Evolutionary conservation across 192 early-diverging fungal species (phyloP), one percentile per base, ranked within the genome.

Genomic region (Phlyctochytrium planicorne): DNA sequence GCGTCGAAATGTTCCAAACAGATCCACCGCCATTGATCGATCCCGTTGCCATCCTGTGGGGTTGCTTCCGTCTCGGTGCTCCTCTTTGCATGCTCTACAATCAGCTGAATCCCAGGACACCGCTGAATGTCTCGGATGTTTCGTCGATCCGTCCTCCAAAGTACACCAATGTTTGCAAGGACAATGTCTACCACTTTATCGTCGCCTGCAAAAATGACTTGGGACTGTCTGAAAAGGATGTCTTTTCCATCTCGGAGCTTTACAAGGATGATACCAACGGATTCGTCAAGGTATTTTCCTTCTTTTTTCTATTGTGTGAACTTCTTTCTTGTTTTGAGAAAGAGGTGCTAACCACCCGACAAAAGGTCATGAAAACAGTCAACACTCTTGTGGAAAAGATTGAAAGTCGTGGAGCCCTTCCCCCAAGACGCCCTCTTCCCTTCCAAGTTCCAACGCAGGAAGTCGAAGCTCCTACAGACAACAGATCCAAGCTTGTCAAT

Each of bases 231-330:
- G 85, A 93, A 71, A 47, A 64, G 31, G 89, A 94, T 59, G 73
- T 92, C 23, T 93, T 95, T 74, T 87, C 90, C 59, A 88, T 97
- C 60, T 84, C 92, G 6, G 94, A 95, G 60, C 76, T 97, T 33
- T 94, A 90, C 76, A 88, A 91, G 63, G 94, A 97, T 73, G 93
- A 98, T 73, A 98, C 94, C 31, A 96, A 94, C 75, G 92, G 89
- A 67, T 94, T 97, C 75, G 90, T 98, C 65, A 98, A 94, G 87
- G 95, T 93, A 78, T 47, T 47, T 47, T 47, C 40, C 20, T 47
- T 47, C 40, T 47, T 47, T n/a, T n/a, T n/a, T 47, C 40, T 14
- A 20, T 6, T 6, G 40, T 47, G 6, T 47, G 40, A 20, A 47
- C 40, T 47, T 47, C 10, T 14, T 47, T 47, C 40, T 47, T 20